Evolutionary conservation across 257 asterid species (phyloP).

Genomic region (Solanum habrochaites): DNA sequence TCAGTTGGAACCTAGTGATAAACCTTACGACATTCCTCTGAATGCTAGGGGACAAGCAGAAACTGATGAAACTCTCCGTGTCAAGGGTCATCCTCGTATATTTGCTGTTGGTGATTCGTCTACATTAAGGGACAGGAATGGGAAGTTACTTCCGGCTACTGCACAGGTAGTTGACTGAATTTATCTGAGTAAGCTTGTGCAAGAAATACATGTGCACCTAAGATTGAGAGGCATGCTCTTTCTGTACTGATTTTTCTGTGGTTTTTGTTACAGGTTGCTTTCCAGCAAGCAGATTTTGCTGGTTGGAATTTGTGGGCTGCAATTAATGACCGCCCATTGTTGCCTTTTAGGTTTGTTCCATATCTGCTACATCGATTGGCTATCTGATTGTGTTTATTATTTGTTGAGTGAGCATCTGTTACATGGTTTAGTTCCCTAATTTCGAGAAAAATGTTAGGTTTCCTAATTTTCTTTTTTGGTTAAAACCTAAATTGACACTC

Average conservation of each 20-base stretch:
- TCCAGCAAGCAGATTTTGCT: slow-evolving; percentile 94
- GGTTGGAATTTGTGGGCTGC: slow-evolving; percentile 99
- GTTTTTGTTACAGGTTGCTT: slow-evolving; percentile 60
- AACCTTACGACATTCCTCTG: slow-evolving; percentile 52
- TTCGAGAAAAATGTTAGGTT: background rate
- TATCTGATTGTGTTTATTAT: background rate
- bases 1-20: slow-evolving; percentile 32
- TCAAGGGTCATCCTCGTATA: slow-evolving; percentile 89
- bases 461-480: background rate
- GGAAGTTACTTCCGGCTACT: slow-evolving; percentile 82
- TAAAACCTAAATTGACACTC: background rate
- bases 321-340: slow-evolving; percentile 68
- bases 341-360: slow-evolving; percentile 77
- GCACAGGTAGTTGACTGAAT: slow-evolving; percentile 60
- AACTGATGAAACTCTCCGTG: slow-evolving; percentile 94
- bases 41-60: slow-evolving; percentile 91
- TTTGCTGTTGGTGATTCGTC: slow-evolving; percentile 97
- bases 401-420: background rate
- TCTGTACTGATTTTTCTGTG: slow-evolving; percentile 1
- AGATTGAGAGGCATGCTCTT: background rate
- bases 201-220: background rate
- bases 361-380: background rate
- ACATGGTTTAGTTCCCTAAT: background rate
- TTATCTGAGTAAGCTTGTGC: background rate
- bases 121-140: slow-evolving; percentile 59